These are phyloP conservation scores for Lasiodiplodia sp. DNA, from an alignment of 2,329 filamentous ascomycete genomes.

Conservation along the genomic window DNA sequence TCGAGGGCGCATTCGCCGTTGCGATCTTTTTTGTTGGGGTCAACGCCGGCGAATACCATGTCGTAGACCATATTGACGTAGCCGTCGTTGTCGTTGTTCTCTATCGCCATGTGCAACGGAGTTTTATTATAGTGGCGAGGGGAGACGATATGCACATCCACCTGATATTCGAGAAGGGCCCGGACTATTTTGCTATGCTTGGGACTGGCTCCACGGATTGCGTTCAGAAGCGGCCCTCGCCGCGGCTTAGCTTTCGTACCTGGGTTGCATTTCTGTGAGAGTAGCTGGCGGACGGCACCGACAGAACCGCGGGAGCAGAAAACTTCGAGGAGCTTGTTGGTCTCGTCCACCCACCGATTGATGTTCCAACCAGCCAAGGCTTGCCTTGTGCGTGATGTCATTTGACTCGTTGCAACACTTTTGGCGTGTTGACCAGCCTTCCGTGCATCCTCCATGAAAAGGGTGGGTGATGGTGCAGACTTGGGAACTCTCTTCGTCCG, in stretches of 20 bases:
- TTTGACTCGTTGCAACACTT: neutral
- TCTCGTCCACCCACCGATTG: neutral
- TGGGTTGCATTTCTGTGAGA: constrained; percentile 11
- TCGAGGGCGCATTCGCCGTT: constrained; percentile 16
- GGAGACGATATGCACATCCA: neutral
- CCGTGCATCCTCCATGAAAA: constrained; percentile 3
- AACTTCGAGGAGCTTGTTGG: neutral
- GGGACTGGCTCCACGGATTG: constrained; percentile 1
- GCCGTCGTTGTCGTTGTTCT: neutral
- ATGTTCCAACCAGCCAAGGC: neutral
- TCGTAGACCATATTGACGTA: neutral
- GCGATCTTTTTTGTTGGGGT: constrained; percentile 13
- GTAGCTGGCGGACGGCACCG: neutral
- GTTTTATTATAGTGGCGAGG: neutral
- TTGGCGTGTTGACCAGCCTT: neutral
- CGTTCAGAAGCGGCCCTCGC: constrained; percentile 7
- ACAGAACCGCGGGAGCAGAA: neutral
- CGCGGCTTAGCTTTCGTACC: constrained; percentile 5
- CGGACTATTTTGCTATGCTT: neutral
- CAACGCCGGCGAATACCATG: neutral
- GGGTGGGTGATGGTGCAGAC: neutral
- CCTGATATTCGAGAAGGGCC: neutral
- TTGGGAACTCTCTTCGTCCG: neutral
- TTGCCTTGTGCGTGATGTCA: neutral
- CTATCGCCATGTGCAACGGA: neutral